Conservation (phyloP, 768 basidiomycete species). For the Tricholoma bakamatsutake region DNA sequence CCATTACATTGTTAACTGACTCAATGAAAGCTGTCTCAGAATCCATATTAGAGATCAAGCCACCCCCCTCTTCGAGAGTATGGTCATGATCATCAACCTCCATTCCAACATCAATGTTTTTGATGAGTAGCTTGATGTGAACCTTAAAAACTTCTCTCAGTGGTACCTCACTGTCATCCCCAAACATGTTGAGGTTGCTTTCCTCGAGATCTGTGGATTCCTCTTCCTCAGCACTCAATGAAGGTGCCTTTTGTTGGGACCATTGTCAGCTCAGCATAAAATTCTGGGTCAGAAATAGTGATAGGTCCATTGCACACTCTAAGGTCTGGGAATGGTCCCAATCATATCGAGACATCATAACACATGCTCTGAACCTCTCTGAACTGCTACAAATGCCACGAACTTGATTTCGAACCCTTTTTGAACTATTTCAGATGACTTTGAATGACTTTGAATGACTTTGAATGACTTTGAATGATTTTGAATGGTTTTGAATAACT, state of each 20-base stretch:
- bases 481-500: too few species aligned
- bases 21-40: neutral
- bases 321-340: too few species aligned
- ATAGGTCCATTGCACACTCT: too few species aligned
- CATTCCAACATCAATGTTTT: neutral
- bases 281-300: too few species aligned
- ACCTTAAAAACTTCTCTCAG: neutral
- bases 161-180: conserved; percentile 7
- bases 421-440: too few species aligned
- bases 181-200: neutral
- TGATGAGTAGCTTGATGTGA: neutral
- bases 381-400: too few species aligned
- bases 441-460: too few species aligned
- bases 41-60: neutral
- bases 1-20: neutral
- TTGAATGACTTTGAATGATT: too few species aligned
- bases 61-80: neutral
- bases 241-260: neutral
- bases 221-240: neutral
- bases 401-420: too few species aligned
- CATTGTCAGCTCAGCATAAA: conserved; percentile 5
- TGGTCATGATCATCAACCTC: neutral
- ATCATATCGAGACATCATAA: too few species aligned
- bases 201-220: neutral
- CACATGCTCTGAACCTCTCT: too few species aligned